Evolutionary conservation across 306 rosid species (phyloP), one percentile per base, ranked within the genome.

Genomic region (Senna tora): DNA sequence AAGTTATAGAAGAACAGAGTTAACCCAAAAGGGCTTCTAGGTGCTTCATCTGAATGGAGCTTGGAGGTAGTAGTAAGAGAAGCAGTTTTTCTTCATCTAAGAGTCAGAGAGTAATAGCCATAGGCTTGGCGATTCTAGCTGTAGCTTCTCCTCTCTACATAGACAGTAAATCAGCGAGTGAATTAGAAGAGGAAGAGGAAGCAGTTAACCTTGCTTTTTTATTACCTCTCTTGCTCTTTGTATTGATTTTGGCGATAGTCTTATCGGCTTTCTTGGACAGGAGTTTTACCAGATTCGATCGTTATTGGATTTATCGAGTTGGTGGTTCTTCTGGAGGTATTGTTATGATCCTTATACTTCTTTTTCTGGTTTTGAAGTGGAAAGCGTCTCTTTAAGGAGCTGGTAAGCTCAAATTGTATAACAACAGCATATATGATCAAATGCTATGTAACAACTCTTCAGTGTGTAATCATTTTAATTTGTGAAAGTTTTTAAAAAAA

Each of bases 311-410:
- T 73, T 92, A 91, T 66, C 87, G 96, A 72, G 93, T 89, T 65
- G 83, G 88, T 19, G 97, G 99, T 75, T 91, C 99, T 74, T 91
- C 97, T 0, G 79, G 83, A 5, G 96, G 99, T 69, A 86, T 91
- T 33, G 38, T 87, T 32, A 41, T 80, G 8, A 72, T 83, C 73
- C 91, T 94, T 43, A 28, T 88, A 61, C 38, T 94, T 80, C 96
- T 94, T 76, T 87, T 89, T 30, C 81, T 94, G 55, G 80, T 94
- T 77, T 76, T 91, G 81, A 91, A 85, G 81, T 88, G 71, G 67
- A 89, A 85, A 83, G 88, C 96, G 14, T 90, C 88, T 68, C 25
- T 81, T 20, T 80, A 2, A 42, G 59, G 67, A 34, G 52, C 79
- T 73, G 76, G 77, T 83, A 80, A 49, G 66, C 86, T 71, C 68